Conservation (phyloP, 208 protist species). For the Acanthamoeba rhysodes region DNA sequence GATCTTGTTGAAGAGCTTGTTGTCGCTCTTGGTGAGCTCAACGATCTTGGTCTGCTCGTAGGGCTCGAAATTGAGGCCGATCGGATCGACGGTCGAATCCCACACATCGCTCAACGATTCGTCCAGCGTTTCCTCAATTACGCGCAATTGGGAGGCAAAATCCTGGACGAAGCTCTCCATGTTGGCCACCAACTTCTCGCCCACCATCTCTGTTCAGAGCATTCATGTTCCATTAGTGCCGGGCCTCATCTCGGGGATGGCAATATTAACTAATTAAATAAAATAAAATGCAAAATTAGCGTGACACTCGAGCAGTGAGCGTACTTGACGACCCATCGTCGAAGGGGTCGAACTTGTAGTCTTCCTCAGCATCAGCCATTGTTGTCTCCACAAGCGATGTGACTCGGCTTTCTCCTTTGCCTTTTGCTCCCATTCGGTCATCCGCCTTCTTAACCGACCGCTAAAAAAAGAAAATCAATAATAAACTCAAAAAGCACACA, state of each 20-base stretch:
- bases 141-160: constrained; percentile 74
- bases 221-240: not conserved
- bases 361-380: constrained; percentile 64
- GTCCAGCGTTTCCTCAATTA: constrained; percentile 86
- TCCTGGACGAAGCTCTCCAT: constrained; percentile 83
- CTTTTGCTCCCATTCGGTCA: not conserved
- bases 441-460: not conserved
- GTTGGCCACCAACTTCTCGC: constrained; percentile 85
- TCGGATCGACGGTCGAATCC: constrained; percentile 83
- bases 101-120: constrained; percentile 83
- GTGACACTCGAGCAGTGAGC: not conserved
- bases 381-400: not conserved
- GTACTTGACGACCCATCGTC: constrained; percentile 84
- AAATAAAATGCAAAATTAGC: not conserved
- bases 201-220: constrained; percentile 76
- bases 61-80: constrained; percentile 81
- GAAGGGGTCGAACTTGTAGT: constrained; percentile 82
- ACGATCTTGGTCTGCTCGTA: constrained; percentile 84
- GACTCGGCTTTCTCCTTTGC: not conserved
- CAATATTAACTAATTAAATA: no score
- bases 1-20: constrained; percentile 88
- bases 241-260: not conserved
- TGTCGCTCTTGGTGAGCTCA: constrained; percentile 86
- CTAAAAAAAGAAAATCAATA: not conserved
- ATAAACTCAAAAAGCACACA: not conserved